Conservation (phyloP, 2,329 filamentous ascomycete genomes). For the Aspergillus ruber region DNA sequence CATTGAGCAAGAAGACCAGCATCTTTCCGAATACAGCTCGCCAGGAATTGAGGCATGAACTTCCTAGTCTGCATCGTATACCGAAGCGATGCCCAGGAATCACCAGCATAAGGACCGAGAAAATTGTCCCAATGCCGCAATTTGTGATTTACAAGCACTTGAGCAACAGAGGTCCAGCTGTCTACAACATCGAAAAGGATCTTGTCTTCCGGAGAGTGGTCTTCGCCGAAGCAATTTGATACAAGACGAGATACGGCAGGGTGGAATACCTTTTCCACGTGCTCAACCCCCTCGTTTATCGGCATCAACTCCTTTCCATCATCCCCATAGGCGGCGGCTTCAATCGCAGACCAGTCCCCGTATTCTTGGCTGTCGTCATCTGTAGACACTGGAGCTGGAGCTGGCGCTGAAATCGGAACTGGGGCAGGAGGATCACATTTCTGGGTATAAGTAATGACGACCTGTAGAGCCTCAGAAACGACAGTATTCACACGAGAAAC, state of each 20-base stretch:
- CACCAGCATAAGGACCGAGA: constrained; percentile 47
- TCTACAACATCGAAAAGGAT: constrained; percentile 49
- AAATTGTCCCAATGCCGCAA: constrained; percentile 51
- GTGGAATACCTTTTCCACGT: constrained; percentile 40
- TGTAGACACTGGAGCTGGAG: constrained; percentile 14
- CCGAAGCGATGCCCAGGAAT: constrained; percentile 44
- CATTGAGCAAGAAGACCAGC: constrained; percentile 39
- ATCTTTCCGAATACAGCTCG: constrained; percentile 40
- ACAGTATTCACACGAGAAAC: constrained; percentile 38
- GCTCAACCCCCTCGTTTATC: constrained; percentile 19
- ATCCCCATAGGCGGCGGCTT: constrained; percentile 35
- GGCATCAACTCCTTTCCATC: constrained; percentile 10
- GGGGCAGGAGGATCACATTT: constrained; percentile 20
- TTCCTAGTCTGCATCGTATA: constrained; percentile 43
- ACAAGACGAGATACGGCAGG: constrained; percentile 48
- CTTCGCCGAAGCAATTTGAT: constrained; percentile 57
- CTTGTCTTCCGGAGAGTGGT: constrained; percentile 48
- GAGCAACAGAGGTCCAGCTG: constrained; percentile 48
- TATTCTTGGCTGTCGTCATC: constrained; percentile 61
- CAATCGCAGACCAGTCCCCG: constrained; percentile 52
- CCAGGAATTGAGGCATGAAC: constrained; percentile 42
- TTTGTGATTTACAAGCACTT: constrained; percentile 40
- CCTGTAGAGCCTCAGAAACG: constrained; percentile 45
- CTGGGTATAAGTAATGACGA: constrained; percentile 39
- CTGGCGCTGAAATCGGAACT: constrained; percentile 10